Evolutionary conservation across 1,284 basidiomycete species (phyloP), one percentile per base, ranked within the genome.

Genomic region (Trametes hirsuta): DNA sequence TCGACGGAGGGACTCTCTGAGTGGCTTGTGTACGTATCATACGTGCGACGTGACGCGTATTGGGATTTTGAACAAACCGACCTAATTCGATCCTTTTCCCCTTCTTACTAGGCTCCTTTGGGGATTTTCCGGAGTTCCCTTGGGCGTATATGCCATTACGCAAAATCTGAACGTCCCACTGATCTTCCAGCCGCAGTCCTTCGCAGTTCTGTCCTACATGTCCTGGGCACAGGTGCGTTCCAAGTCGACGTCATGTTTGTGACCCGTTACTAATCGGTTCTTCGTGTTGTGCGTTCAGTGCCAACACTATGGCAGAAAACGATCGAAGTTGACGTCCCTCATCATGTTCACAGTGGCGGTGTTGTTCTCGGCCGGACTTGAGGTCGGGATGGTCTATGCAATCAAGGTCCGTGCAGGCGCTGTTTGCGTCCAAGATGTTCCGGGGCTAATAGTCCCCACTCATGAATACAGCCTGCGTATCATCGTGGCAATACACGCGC

Each of bases 91-190:
- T 30, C 30, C 4, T 30, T 50, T 24, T 9, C 25, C 39, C 14
- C 21, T 18, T n/a, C 30, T n/a, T 18, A 0, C 18, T 14, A 88
- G 87, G 56, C 73, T 89, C 4, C 70, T 89, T 12, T 94, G 91
- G 91, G 85, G 83, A 0, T 66, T 85, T 9, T 79, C 88, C 0
- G 81, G 81, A 0, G 72, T 83, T 6, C 87, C 88, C 64, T 77
- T 93, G 18, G 90, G 88, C n/a, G 80, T 86, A 12, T 94, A 94
- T 67, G 78, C 77, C 25, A 81, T 93, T 48, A 77, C 86, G 0
- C 85, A 90, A 68, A 75, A 85, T 59, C 77, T 93, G 55, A 92
- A 88, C 68, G 83, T 93, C 25, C 91, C 91, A 1, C 80, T 93
- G 35, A 86, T 88, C 46, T 63, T 89, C 2, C 91, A 94, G 70